phyloP scores from a whole-genome alignment of 257 asterid species.

The Scutellaria galericulata region DNA sequence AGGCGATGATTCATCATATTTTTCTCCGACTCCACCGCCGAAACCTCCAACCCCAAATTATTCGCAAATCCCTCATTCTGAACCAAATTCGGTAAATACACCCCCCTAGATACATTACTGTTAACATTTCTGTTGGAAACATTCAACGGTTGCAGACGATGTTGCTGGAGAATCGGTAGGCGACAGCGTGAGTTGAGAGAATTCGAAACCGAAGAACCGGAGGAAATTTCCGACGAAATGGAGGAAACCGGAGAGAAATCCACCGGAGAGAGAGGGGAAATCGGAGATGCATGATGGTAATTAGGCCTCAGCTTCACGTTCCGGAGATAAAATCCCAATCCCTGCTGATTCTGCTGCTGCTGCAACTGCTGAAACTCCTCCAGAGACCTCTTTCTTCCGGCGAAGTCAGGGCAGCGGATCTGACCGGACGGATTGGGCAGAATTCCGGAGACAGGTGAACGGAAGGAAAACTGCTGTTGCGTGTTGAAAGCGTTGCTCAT shows the following conservation, averaged over 20 bases:
- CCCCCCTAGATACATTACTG: conserved; percentile 30
- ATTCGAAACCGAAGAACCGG: conserved; percentile 45
- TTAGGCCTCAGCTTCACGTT: conserved; percentile 67
- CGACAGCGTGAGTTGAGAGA: conserved; percentile 51
- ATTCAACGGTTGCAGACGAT: conserved; percentile 41
- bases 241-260: conserved; percentile 56
- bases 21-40: conserved; percentile 46
- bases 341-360: conserved; percentile 48
- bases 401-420: conserved; percentile 56
- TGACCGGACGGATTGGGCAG: conserved; percentile 52
- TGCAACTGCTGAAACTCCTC: conserved; percentile 55
- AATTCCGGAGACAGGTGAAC: conserved; percentile 47
- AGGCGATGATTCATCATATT: conserved; percentile 60
- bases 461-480: conserved; percentile 45
- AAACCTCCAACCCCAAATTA: conserved; percentile 27
- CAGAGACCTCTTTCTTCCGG: conserved; percentile 73
- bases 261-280: conserved; percentile 61
- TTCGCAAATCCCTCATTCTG: conserved; percentile 36
- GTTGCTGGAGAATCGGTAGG: conserved; percentile 55
- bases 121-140: conserved; percentile 25
- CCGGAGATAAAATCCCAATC: conserved; percentile 60
- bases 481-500: conserved; percentile 33
- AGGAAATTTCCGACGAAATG: conserved; percentile 46
- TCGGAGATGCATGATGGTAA: conserved; percentile 59
- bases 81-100: conserved; percentile 45